Evolutionary conservation across 2,329 filamentous ascomycete genomes (phyloP), one percentile per base, ranked within the genome.

Genomic region (Atkinsonella texensis): DNA sequence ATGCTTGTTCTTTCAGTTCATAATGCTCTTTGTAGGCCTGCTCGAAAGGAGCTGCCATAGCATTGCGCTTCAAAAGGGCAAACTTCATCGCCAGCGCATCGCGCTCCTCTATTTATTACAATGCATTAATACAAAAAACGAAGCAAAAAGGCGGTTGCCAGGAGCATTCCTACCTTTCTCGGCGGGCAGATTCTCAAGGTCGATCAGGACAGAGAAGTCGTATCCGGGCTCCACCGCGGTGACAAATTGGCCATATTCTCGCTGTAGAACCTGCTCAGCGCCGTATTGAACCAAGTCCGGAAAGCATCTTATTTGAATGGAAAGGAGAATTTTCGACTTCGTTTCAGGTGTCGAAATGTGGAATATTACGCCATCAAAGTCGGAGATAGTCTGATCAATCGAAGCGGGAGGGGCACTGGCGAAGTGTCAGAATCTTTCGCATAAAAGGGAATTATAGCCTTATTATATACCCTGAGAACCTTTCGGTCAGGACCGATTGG

Each of bases 291-390:
- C 79, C 42, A 99, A 79, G 68, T 99, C 94, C 60, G 81, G 79
- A 74, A 84, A 99, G 75, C 93, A 99, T 74, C 91, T 87, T 69
- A 99, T 89, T 69, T 89, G 83, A 62, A 98, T 86, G 20, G 93
- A 98, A 53, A 99, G 83, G 49, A 95, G 79, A 59, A 99, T 96
- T 73, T 94, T 89, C 48, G 88, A 84, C 77, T 97, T 97, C 56
- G 83, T 75, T 69, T 95, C 89, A 53, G 91, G 93, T 44, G 93
- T 98, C 39, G 91, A 97, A 65, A 98, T 90, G 71, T 98, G 93
- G 73, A 97, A 99, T 60, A 87, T 95, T 61, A 97, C 93, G 66
- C 91, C 91, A 72, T 98, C 94, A 66, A 99, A 99, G 73, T 99
- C 93, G 67, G 91, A 97, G 56, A 96, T 89, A 57, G 95, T 89